Conservation (phyloP, 768 basidiomycete species). For the Tylopilus balloui region DNA sequence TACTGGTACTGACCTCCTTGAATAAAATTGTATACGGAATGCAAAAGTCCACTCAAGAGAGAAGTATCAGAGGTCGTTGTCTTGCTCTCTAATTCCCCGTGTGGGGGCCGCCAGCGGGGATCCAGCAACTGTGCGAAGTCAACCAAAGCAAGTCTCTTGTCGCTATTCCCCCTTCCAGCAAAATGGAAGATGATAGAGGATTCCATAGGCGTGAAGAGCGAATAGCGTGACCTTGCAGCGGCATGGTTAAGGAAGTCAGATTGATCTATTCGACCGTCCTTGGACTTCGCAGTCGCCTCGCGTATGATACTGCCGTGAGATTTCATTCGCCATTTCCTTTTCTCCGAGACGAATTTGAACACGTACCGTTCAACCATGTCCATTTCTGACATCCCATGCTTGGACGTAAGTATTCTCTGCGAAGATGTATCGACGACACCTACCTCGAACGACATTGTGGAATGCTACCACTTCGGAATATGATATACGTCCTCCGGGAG, state of each 20-base stretch:
- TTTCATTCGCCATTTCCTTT: background rate
- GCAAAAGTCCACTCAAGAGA: conserved; percentile 51
- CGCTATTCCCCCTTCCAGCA: conserved; percentile 72
- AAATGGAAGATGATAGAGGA: conserved; percentile 98
- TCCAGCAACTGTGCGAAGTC: conserved; percentile 95
- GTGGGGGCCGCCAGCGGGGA: conserved; percentile 78
- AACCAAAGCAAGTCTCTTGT: conserved; percentile 70
- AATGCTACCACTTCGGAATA: conserved; percentile 97
- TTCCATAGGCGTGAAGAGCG: conserved; percentile 96
- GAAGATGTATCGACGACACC: conserved; percentile 21
- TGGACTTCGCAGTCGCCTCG: conserved; percentile 84
- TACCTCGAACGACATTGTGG: conserved; percentile 91
- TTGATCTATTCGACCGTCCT: conserved; percentile 93
- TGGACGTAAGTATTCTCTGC: conserved; percentile 2
- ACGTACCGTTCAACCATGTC: conserved; percentile 86
- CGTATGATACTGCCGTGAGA: conserved; percentile 62
- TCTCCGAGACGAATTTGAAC: background rate
- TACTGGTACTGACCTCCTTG: conserved; percentile 60
- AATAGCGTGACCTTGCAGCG: conserved; percentile 82
- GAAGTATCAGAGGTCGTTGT: conserved; percentile 33
- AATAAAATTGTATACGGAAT: conserved; percentile 81
- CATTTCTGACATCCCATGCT: conserved; percentile 56
- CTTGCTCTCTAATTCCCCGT: conserved; percentile 44
- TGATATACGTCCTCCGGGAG: conserved; percentile 84
- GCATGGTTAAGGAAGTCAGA: conserved; percentile 93